phyloP scores from a whole-genome alignment of 305 asterid genomes.

The Fraxinus nigra region DNA sequence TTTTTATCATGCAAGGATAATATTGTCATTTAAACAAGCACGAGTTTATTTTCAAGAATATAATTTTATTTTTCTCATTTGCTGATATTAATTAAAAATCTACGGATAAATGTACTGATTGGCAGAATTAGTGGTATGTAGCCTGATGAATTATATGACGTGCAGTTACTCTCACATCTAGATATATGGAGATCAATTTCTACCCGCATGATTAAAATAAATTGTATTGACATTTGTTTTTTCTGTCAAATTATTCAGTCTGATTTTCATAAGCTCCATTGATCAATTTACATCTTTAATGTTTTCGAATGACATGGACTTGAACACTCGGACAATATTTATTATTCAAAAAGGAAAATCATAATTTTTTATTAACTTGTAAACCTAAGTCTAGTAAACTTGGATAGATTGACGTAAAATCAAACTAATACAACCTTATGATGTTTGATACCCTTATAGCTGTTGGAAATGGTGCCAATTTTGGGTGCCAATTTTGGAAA shows the following conservation, averaged over 20 bases:
- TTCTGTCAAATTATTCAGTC: neutral
- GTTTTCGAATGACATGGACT: neutral
- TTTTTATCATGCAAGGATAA: constrained; percentile 1
- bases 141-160: constrained; percentile 26
- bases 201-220: neutral
- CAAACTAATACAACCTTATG: neutral
- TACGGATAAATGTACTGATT: neutral
- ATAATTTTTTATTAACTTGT: too few relatives aligned
- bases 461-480: too few relatives aligned
- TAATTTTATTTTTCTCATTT: neutral
- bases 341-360: neutral
- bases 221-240: neutral
- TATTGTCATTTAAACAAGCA: constrained; percentile 7
- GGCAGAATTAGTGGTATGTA: neutral
- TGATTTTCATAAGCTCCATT: too few relatives aligned
- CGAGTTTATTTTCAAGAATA: neutral
- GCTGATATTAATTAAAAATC: neutral
- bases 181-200: neutral
- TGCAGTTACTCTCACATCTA: constrained; percentile 2
- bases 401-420: neutral
- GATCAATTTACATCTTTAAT: too few relatives aligned
- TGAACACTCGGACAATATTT: neutral
- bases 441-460: neutral
- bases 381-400: neutral
- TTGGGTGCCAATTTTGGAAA: too few relatives aligned